Percentiles rank a stretch among this genome's conserved stretches.
Evolutionary conservation across 352 stramenopile genomes (phyloP).

Genomic region (Sclerospora graminicola): DNA sequence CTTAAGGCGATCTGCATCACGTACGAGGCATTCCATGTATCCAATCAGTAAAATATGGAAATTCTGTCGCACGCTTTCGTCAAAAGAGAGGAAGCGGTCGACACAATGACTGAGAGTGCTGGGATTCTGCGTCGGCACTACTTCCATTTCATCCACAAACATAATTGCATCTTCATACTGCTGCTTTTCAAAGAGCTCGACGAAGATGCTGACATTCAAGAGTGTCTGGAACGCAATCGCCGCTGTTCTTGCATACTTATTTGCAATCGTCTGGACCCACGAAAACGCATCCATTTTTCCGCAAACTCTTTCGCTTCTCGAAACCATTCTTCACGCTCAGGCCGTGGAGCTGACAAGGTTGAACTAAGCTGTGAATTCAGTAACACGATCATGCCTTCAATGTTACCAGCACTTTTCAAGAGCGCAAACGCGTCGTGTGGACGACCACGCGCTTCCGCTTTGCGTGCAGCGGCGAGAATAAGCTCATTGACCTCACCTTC

Average conservation of each 20-base stretch:
- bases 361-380: constrained; percentile 67
- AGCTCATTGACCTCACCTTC: constrained; percentile 73
- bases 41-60: constrained; percentile 79
- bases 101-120: constrained; percentile 54
- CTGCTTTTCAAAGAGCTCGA: constrained; percentile 77
- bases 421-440: constrained; percentile 68
- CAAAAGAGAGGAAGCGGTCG: constrained; percentile 76
- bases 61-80: constrained; percentile 74
- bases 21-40: constrained; percentile 83
- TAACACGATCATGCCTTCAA: constrained; percentile 59
- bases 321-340: constrained; percentile 76
- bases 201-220: constrained; percentile 80
- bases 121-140: constrained; percentile 56
- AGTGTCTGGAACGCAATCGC: constrained; percentile 80
- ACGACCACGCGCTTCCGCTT: constrained; percentile 59
- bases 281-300: constrained; percentile 83
- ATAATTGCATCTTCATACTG: constrained; percentile 74
- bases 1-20: constrained; percentile 72
- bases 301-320: constrained; percentile 75
- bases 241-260: constrained; percentile 52
- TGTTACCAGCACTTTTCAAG: constrained; percentile 68
- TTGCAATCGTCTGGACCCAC: constrained; percentile 68
- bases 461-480: constrained; percentile 57
- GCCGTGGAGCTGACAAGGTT: constrained; percentile 39
- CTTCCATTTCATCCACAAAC: constrained; percentile 71